These are phyloP conservation scores for Oryza australiensis DNA, from an alignment of 176 grass and related monocot species.

Conservation along the genomic window DNA sequence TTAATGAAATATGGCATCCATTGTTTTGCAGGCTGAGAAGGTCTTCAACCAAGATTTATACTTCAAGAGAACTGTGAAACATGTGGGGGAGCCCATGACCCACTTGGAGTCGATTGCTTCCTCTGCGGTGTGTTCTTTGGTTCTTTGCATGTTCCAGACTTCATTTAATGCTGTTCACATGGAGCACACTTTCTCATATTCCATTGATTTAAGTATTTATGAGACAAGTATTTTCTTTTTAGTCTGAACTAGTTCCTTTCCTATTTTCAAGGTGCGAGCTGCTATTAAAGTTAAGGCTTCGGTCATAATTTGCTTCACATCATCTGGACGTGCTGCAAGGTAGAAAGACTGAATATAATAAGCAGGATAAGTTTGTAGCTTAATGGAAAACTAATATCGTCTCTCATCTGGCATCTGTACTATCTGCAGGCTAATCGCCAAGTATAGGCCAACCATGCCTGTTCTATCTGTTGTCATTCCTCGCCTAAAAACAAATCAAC, in stretches of 20 bases:
- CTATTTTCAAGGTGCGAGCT: slow-evolving; percentile 79
- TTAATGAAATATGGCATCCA: neutral
- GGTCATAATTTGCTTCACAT: slow-evolving; percentile 95
- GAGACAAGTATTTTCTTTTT: slow-evolving; percentile 7
- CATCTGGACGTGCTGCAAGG: slow-evolving; percentile 98
- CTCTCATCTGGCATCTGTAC: slow-evolving; percentile 18
- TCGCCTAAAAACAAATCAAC: slow-evolving; percentile 97
- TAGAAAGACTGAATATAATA: slow-evolving; percentile 32
- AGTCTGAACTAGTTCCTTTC: slow-evolving; percentile 26
- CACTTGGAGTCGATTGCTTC: slow-evolving; percentile 99
- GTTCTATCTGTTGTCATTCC: slow-evolving; percentile 99
- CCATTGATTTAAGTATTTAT: neutral
- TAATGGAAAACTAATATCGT: slow-evolving; percentile 14
- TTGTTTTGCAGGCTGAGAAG: slow-evolving; percentile 82
- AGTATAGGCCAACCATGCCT: slow-evolving; percentile 99
- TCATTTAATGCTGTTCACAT: neutral
- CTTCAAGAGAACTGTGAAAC: slow-evolving; percentile 94
- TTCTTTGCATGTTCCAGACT: slow-evolving; percentile 13
- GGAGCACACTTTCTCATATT: neutral
- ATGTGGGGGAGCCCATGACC: slow-evolving; percentile 94
- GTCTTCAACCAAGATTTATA: slow-evolving; percentile 99
- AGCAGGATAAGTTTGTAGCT: neutral
- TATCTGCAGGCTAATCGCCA: slow-evolving; percentile 79
- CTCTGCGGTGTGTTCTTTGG: slow-evolving; percentile 60
- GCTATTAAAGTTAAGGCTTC: slow-evolving; percentile 99